phyloP scores from a whole-genome alignment of 2,329 filamentous ascomycete genomes.

The Didymella lethalis region DNA sequence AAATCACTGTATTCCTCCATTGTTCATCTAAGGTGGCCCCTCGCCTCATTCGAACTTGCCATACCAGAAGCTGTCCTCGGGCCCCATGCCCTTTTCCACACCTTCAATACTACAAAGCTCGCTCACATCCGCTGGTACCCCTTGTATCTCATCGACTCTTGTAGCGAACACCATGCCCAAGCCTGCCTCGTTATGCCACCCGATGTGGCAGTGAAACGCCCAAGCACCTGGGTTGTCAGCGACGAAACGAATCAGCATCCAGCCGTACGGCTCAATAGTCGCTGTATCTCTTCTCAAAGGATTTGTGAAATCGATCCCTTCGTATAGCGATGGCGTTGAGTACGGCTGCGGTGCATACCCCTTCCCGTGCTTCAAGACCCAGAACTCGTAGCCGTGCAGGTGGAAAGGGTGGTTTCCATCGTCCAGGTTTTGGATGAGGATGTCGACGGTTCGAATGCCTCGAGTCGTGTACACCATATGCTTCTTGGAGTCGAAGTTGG shows the following conservation, averaged over 20 bases:
- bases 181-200: slow-evolving; percentile 59
- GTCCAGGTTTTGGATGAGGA: slow-evolving; percentile 47
- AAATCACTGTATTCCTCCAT: background rate
- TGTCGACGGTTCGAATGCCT: slow-evolving; percentile 48
- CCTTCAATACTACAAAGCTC: slow-evolving; percentile 59
- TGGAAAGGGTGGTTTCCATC: slow-evolving; percentile 58
- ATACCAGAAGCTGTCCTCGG: slow-evolving; percentile 59
- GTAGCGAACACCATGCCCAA: slow-evolving; percentile 65
- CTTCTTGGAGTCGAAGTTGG: slow-evolving; percentile 30
- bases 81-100: slow-evolving; percentile 54
- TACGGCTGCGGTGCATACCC: slow-evolving; percentile 30
- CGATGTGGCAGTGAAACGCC: slow-evolving; percentile 79
- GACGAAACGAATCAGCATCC: slow-evolving; percentile 67
- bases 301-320: slow-evolving; percentile 38
- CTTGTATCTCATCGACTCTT: slow-evolving; percentile 57
- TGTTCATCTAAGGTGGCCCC: background rate
- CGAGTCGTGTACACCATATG: slow-evolving; percentile 49
- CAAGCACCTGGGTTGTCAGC: slow-evolving; percentile 70
- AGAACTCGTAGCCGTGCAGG: slow-evolving; percentile 69
- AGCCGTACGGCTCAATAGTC: slow-evolving; percentile 69
- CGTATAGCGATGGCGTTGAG: slow-evolving; percentile 33
- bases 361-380: slow-evolving; percentile 60
- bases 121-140: slow-evolving; percentile 56
- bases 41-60: slow-evolving; percentile 33
- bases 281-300: slow-evolving; percentile 73